Percentiles rank a stretch among this genome's conserved stretches.
These are phyloP conservation scores for Clitopilus passeckerianus DNA, from an alignment of 768 basidiomycete genomes.

Conservation along the genomic window DNA sequence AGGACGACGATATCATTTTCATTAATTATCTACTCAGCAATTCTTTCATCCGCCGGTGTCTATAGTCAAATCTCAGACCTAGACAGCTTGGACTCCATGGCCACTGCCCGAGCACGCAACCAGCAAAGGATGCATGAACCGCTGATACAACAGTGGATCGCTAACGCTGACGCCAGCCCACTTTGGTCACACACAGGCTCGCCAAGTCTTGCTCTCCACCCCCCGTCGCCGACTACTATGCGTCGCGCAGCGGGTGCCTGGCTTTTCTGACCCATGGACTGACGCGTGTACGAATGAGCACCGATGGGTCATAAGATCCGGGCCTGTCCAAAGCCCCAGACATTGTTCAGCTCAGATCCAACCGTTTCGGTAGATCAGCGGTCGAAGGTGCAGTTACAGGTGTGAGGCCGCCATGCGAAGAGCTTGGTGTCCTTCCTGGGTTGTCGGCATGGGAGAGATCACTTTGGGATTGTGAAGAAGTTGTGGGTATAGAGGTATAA, in stretches of 20 bases:
- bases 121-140: background rate
- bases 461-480: slow-evolving; percentile 9
- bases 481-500: slow-evolving; percentile 10
- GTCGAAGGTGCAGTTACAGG: slow-evolving; percentile 30
- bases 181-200: slow-evolving; percentile 1
- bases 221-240: background rate
- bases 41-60: slow-evolving; percentile 28
- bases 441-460: slow-evolving; percentile 18
- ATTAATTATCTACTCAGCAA: background rate
- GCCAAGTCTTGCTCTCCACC: background rate
- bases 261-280: background rate
- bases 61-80: slow-evolving; percentile 8
- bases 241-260: background rate
- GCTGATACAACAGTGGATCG: background rate
- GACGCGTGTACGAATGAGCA: background rate
- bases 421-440: slow-evolving; percentile 49
- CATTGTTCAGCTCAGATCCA: slow-evolving; percentile 12
- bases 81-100: slow-evolving; percentile 1
- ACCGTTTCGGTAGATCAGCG: slow-evolving; percentile 7
- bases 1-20: background rate
- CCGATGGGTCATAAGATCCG: background rate
- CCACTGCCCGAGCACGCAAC: slow-evolving; percentile 1
- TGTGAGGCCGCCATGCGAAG: slow-evolving; percentile 54
- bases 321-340: background rate
- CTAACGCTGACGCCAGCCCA: slow-evolving; percentile 18